These are phyloP conservation scores for Pisolithus sp. DNA, from an alignment of 768 basidiomycete genomes.

Conservation along the genomic window DNA sequence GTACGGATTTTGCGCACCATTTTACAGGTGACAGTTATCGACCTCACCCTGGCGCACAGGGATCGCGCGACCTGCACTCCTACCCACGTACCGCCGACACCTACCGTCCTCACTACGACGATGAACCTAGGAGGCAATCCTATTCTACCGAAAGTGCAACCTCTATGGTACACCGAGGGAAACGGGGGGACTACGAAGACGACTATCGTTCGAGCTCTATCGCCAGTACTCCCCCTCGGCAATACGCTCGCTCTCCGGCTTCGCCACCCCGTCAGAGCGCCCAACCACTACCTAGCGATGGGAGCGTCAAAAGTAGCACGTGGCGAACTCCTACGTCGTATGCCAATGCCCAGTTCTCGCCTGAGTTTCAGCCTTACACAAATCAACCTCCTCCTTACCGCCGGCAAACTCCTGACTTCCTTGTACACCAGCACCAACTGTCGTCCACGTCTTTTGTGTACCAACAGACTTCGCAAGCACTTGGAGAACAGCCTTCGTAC, in stretches of 20 bases:
- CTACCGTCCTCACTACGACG: constrained; percentile 45
- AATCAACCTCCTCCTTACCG: not conserved
- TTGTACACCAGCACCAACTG: not conserved
- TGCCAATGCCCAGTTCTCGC: not conserved
- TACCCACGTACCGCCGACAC: constrained; percentile 37
- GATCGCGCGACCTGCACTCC: constrained; percentile 35
- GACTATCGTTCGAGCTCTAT: constrained; percentile 25
- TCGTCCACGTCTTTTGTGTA: not conserved
- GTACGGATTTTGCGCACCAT: constrained; percentile 29
- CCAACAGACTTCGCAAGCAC: not conserved
- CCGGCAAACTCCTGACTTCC: not conserved
- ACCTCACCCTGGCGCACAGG: constrained; percentile 30
- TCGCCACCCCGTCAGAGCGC: constrained; percentile 15
- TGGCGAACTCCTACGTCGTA: not conserved
- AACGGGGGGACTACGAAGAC: constrained; percentile 20
- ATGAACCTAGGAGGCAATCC: constrained; percentile 26
- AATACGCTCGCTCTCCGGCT: constrained; percentile 15
- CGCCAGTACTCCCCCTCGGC: constrained; percentile 28
- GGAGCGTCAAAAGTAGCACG: not conserved
- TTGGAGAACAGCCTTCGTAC: constrained; percentile 11
- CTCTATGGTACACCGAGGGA: constrained; percentile 19
- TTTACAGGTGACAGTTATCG: constrained; percentile 46
- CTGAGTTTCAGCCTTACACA: not conserved
- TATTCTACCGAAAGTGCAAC: constrained; percentile 26
- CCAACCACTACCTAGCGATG: constrained; percentile 4